phyloP scores from a whole-genome alignment of 164 flowering plant genomes.

The Litsea cubeba region DNA sequence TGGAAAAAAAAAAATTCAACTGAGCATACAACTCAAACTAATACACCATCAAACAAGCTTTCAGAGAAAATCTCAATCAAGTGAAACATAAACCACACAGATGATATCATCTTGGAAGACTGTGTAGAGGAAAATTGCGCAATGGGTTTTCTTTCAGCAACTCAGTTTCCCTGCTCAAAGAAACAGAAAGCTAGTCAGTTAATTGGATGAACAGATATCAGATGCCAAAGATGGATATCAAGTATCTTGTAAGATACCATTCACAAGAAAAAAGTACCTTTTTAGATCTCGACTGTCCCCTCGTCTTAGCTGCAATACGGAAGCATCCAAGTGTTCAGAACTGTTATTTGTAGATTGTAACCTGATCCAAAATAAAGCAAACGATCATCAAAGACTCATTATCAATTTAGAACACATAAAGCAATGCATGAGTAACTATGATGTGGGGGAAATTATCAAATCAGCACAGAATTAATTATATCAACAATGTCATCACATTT shows the following conservation, averaged over 20 bases:
- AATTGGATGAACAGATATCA: not conserved
- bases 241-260: conserved; percentile 49
- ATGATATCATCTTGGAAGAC: conserved; percentile 61
- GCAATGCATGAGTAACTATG: too few species aligned
- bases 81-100: not conserved
- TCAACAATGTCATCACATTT: too few species aligned
- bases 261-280: conserved; percentile 22
- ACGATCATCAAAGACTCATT: not conserved
- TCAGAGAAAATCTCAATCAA: not conserved
- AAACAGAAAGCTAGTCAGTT: not conserved
- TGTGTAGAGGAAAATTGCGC: conserved; percentile 67
- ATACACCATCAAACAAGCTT: not conserved
- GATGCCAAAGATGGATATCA: not conserved
- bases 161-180: conserved; percentile 64
- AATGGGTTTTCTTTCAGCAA: conserved; percentile 73
- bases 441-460: too few species aligned
- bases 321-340: conserved; percentile 29
- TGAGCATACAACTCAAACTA: not conserved
- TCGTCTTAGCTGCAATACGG: conserved; percentile 41
- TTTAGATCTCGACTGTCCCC: conserved; percentile 49
- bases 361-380: conserved; percentile 22
- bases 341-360: conserved; percentile 6
- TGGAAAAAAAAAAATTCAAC: not conserved
- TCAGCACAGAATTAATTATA: too few species aligned
- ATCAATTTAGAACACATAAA: not conserved